Conservation (phyloP, 1,139 yeast genomes). For the Sugiyamaella paludigena region DNA sequence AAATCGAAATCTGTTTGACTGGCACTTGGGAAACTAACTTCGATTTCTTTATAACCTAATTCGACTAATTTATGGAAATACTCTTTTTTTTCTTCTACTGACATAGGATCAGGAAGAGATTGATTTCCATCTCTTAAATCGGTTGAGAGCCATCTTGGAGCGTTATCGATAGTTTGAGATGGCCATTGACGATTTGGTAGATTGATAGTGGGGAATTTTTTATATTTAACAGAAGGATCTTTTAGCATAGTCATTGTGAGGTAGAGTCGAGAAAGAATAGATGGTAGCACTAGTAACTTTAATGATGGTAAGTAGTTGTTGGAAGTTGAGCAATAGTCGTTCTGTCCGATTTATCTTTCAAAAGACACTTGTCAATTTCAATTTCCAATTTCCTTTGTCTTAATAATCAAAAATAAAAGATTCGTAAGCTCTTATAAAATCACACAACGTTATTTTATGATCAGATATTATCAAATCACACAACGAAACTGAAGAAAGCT, state of each 20-base stretch:
- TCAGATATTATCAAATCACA: no score
- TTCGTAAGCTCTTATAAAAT: no score
- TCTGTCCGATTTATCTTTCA: no score
- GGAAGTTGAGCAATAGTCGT: no score
- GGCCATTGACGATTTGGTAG: slow-evolving; percentile 91
- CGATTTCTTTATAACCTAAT: slow-evolving; percentile 93
- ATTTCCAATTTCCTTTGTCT: no score
- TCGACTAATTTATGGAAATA: slow-evolving; percentile 85
- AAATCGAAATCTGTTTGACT: slow-evolving; percentile 95
- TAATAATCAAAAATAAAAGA: no score
- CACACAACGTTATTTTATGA: no score
- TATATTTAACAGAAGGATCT: slow-evolving; percentile 79
- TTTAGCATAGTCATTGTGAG: slow-evolving; percentile 47
- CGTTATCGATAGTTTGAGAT: slow-evolving; percentile 60
- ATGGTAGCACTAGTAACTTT: no score
- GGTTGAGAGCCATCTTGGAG: slow-evolving; percentile 96
- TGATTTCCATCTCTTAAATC: slow-evolving; percentile 97
- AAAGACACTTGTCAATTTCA: no score
- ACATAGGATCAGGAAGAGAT: slow-evolving; percentile 96
- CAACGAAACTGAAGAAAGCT: no score
- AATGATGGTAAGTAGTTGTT: no score
- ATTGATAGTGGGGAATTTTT: slow-evolving; percentile 61
- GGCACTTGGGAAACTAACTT: slow-evolving; percentile 94
- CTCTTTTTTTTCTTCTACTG: slow-evolving; percentile 80
- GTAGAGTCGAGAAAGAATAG: background rate